A percentile compares a stretch with the other conserved stretches of the same genome.
phyloP scores from a whole-genome alignment of 2,329 filamentous ascomycete species.

The Fusarium subtropicale region DNA sequence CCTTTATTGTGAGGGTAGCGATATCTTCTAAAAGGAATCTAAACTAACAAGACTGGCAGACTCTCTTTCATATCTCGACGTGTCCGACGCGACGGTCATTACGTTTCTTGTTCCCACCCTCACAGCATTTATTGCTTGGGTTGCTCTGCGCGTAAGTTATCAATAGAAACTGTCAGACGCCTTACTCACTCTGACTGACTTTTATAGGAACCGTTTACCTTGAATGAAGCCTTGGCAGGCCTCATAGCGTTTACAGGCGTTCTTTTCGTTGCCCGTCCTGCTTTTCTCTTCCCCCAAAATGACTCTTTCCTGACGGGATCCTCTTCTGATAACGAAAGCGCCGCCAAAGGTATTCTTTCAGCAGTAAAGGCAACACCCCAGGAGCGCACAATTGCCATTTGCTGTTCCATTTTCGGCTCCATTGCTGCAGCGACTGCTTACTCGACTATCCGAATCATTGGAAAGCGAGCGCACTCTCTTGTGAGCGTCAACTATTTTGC shows the following conservation, averaged over 20 bases:
- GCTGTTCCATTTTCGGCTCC: conserved; percentile 75
- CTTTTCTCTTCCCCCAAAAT: conserved; percentile 62
- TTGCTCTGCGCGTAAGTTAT: conserved; percentile 51
- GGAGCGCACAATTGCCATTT: conserved; percentile 73
- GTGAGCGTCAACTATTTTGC: conserved; percentile 85
- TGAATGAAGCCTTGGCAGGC: conserved; percentile 75
- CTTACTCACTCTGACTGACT: not conserved
- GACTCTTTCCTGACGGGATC: not conserved
- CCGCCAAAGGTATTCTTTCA: conserved; percentile 43
- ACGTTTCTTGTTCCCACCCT: conserved; percentile 81
- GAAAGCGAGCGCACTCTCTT: conserved; percentile 78
- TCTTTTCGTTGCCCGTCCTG: conserved; percentile 78
- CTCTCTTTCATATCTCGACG: conserved; percentile 72
- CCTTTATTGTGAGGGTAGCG: conserved; percentile 51
- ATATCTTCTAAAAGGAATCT: rapidly evolving
- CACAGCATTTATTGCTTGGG: conserved; percentile 73
- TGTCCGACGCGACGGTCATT: conserved; percentile 83
- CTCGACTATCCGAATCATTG: conserved; percentile 79
- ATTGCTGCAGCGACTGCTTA: conserved; percentile 76
- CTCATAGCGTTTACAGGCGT: conserved; percentile 78
- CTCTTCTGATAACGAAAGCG: conserved; percentile 5
- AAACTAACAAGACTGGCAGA: conserved; percentile 48
- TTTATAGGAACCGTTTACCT: conserved; percentile 74
- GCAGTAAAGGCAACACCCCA: conserved; percentile 60
- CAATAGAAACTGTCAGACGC: not conserved